phyloP scores from a whole-genome alignment of 257 asterid species.

The Mitragyna speciosa region DNA sequence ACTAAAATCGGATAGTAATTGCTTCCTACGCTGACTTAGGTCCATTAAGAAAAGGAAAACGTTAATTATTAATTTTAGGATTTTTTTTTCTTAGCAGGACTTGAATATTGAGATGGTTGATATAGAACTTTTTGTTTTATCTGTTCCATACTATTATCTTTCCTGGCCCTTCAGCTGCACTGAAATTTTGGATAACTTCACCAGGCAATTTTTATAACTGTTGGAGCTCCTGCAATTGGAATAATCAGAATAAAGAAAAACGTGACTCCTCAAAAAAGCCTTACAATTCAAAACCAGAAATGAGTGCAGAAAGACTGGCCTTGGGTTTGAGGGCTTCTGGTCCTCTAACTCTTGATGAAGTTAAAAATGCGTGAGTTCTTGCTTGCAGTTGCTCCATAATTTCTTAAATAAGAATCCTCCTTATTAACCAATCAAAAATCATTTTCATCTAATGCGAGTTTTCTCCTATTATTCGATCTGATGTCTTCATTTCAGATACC shows the following conservation, averaged over 20 bases:
- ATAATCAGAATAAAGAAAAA: slow-evolving; percentile 41
- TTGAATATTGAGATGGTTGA: not conserved
- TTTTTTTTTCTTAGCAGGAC: not conserved
- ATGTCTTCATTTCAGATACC: slow-evolving; percentile 53
- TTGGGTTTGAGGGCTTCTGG: slow-evolving; percentile 68
- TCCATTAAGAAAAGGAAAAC: no score
- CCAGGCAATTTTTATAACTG: slow-evolving; percentile 44
- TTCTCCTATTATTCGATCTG: not conserved
- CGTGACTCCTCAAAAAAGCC: slow-evolving; percentile 40
- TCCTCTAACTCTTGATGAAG: slow-evolving; percentile 66
- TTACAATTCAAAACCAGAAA: slow-evolving; percentile 23
- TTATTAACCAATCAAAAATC: not conserved
- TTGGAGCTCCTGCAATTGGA: slow-evolving; percentile 32
- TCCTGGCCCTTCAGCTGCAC: not conserved
- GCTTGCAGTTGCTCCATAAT: not conserved
- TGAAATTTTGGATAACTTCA: slow-evolving; percentile 36
- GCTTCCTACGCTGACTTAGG: no score
- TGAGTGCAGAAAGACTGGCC: slow-evolving; percentile 54
- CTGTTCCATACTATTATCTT: not conserved
- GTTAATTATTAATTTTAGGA: no score
- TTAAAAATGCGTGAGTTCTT: slow-evolving; percentile 71
- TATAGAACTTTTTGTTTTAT: not conserved
- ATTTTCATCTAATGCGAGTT: not conserved
- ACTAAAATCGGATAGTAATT: no score
- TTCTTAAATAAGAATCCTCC: not conserved